Percentiles rank a stretch among this genome's conserved stretches.
Conservation (phyloP, 352 stramenopile species). For the Blastocystis sp. region DNA sequence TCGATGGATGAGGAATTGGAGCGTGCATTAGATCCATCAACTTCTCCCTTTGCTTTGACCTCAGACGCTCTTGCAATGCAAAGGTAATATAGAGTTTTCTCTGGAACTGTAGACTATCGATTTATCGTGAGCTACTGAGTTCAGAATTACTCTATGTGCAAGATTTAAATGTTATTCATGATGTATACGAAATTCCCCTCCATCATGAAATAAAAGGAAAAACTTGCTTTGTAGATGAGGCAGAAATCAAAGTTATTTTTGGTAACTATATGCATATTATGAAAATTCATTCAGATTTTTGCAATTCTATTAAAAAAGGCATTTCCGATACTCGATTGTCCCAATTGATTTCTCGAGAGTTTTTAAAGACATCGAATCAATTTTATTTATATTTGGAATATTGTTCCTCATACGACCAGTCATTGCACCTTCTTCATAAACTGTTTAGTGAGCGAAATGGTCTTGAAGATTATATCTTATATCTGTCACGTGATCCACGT, state of each 20-base stretch:
- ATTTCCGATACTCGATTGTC: background rate
- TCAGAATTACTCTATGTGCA: background rate
- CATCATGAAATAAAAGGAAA: background rate
- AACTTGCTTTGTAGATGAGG: background rate
- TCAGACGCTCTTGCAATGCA: slow-evolving; percentile 18
- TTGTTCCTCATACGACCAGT: background rate
- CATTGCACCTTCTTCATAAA: background rate
- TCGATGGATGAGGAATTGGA: background rate
- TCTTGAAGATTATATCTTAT: background rate
- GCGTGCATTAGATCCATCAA: background rate
- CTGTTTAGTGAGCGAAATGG: background rate
- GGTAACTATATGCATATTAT: background rate
- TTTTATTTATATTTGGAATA: slow-evolving; percentile 49
- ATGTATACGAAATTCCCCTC: background rate
- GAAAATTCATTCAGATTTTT: slow-evolving; percentile 29
- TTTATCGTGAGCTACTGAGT: slow-evolving; percentile 17
- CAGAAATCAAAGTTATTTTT: slow-evolving; percentile 4
- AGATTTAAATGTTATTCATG: background rate
- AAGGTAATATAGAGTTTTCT: background rate
- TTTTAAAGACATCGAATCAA: slow-evolving; percentile 12
- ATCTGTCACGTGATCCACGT: background rate
- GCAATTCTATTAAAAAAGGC: background rate
- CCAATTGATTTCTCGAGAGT: slow-evolving; percentile 13
- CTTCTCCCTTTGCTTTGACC: background rate
- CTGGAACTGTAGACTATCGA: background rate